Percentiles rank a stretch among this genome's conserved stretches.
phyloP scores from a whole-genome alignment of 1,284 basidiomycete genomes.

The Leccinum griseonigrum region DNA sequence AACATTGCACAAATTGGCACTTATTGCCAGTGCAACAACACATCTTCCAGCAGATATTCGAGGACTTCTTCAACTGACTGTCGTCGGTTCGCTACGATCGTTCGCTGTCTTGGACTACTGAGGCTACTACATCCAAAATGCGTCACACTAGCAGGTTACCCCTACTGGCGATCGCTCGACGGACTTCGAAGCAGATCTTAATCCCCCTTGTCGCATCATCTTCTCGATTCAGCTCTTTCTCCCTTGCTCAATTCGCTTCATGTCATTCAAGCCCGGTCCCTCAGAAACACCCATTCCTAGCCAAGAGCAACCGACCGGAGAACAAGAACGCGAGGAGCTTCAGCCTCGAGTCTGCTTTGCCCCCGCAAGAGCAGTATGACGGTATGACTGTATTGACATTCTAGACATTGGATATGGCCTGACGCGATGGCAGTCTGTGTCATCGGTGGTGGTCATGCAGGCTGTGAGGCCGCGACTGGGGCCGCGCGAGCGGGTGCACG shows the following conservation, averaged over 20 bases:
- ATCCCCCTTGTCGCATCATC: background rate
- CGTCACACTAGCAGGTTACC: background rate
- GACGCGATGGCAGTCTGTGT: slow-evolving; percentile 59
- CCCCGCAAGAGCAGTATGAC: slow-evolving; percentile 18
- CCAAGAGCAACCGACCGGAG: background rate
- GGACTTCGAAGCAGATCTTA: background rate
- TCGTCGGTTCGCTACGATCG: background rate
- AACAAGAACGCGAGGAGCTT: slow-evolving; percentile 2
- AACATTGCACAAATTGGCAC: background rate
- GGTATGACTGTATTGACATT: slow-evolving; percentile 13
- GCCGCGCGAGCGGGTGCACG: slow-evolving; percentile 79
- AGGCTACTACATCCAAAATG: slow-evolving; percentile 9
- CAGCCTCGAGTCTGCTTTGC: background rate
- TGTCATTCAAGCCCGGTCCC: background rate
- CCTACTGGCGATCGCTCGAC: slow-evolving; percentile 6
- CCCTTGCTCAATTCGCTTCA: background rate
- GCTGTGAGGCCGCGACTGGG: slow-evolving; percentile 86
- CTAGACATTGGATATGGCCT: background rate
- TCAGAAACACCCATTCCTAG: background rate
- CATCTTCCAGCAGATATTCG: background rate
- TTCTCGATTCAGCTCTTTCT: background rate
- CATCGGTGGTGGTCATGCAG: slow-evolving; percentile 91
- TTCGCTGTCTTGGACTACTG: background rate
- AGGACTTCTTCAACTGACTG: background rate
- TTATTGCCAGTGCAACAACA: background rate